Evolutionary conservation across 2,329 filamentous ascomycete species (phyloP), one percentile per base, ranked within the genome.

Genomic region (Phialophora chinensis): DNA sequence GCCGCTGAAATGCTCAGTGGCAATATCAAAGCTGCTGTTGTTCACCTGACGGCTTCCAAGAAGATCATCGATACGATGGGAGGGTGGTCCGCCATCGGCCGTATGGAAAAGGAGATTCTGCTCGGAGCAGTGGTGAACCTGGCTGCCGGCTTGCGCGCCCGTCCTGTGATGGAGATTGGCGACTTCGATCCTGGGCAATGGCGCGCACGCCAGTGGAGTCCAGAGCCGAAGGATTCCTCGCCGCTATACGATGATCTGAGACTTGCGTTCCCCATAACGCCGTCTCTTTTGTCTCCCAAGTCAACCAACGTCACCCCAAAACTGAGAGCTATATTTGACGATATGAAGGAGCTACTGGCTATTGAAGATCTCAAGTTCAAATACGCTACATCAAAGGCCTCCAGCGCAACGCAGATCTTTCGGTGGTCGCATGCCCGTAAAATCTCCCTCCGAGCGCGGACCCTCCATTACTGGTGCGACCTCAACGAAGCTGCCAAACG

Each of bases 371-470:
- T 60, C n/a, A 60, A 60, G 11, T 60, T 60, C 44, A 60, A 52
- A 33, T 60, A 60, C 17, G 58, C 58, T 29, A 52, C 58, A 5
- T 60, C 58, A 6, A 29, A 49, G 25, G 27, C 58, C 20, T 23
- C 44, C 4, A 29, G 27, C 44, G n/a, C 29, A 2, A 33, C 42
- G 5, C 31, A 60, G 25, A 60, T 60, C 4, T 60, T 60, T 49
- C 58, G 58, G 10, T 60, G 58, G 58, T 60, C 58, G n/a, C 29
- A 52, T 60, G 58, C 58, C 25, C 58, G 58, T n/a, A 60, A 52
- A 25, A 6, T 52, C 31, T 29, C 58, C 29, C 27, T 60, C 11
- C 58, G 58, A 35, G 44, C 58, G 20, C 44, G 44, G 4, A 25
- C 42, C 17, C 58, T 60, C 10, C 42, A 60, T 17, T 60, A 60